Conservation (phyloP, 495 filamentous ascomycete genomes). For the Penicilliopsis zonata region DNA sequence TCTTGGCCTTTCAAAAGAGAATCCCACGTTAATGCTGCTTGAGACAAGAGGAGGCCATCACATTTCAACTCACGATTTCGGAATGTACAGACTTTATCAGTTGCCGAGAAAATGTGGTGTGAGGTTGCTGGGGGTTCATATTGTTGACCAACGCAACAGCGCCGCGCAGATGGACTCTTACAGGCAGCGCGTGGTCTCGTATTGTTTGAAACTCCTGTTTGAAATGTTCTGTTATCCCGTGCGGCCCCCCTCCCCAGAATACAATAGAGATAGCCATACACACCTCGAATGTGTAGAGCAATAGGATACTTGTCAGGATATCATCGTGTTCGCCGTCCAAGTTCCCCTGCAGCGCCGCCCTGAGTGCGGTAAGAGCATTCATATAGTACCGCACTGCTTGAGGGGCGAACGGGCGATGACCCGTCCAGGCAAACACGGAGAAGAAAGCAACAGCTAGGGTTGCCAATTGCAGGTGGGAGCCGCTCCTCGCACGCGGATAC, state of each 20-base stretch:
- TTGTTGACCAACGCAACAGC: slow-evolving; percentile 24
- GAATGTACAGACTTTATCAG: slow-evolving; percentile 16
- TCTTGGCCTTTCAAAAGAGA: no score
- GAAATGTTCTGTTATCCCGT: no score
- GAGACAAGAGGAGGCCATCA: no score
- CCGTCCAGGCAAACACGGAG: slow-evolving; percentile 27
- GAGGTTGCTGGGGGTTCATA: slow-evolving; percentile 5
- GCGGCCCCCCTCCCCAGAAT: no score
- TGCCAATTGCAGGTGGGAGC: slow-evolving; percentile 39
- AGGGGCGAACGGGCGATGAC: slow-evolving; percentile 27
- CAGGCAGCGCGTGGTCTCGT: slow-evolving; percentile 11
- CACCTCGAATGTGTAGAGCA: slow-evolving; percentile 56
- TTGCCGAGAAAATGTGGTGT: slow-evolving; percentile 7
- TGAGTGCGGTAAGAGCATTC: slow-evolving; percentile 40
- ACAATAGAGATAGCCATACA: slow-evolving; percentile 2
- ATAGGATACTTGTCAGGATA: slow-evolving; percentile 48
- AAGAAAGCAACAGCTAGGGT: slow-evolving; percentile 52
- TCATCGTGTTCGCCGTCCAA: slow-evolving; percentile 35
- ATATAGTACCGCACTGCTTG: slow-evolving; percentile 23
- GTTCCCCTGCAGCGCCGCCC: slow-evolving; percentile 38
- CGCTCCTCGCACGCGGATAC: slow-evolving; percentile 31
- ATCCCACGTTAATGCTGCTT: no score
- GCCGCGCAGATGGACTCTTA: slow-evolving; percentile 20
- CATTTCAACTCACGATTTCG: slow-evolving; percentile 27
- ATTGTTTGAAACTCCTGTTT: slow-evolving; percentile 19